phyloP scores from a whole-genome alignment of 768 basidiomycete species.

The Collybia sp. region DNA sequence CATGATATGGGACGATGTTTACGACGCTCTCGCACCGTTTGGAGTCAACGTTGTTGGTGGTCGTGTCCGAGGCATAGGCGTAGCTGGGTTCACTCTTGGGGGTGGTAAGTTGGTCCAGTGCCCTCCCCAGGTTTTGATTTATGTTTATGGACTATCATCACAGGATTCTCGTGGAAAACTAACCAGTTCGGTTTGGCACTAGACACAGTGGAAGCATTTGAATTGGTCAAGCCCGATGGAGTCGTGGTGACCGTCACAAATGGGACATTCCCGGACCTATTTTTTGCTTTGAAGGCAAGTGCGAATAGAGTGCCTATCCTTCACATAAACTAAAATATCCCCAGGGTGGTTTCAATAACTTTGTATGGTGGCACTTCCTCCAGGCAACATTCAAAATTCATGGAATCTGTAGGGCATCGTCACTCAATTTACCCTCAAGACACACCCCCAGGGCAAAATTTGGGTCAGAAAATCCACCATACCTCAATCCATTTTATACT shows the following conservation, averaged over 20 bases:
- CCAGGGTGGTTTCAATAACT: background rate
- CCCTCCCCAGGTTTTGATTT: background rate
- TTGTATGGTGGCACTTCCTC: background rate
- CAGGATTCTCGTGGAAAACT: background rate
- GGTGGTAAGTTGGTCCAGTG: background rate
- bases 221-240: background rate
- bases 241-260: background rate
- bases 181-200: background rate
- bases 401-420: background rate
- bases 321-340: background rate
- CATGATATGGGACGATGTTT: background rate
- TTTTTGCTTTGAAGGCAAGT: background rate
- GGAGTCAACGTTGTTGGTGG: constrained; percentile 33
- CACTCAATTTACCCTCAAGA: background rate
- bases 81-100: constrained; percentile 14
- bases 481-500: no score
- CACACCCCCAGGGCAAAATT: background rate
- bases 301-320: background rate
- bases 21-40: background rate
- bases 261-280: background rate
- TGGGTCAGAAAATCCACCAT: background rate
- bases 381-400: no score
- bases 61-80: constrained; percentile 35
- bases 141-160: no score
- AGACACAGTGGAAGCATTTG: background rate